These are phyloP conservation scores for Colletotrichum tamarilloi DNA, from an alignment of 2,329 filamentous ascomycete genomes.

Conservation along the genomic window DNA sequence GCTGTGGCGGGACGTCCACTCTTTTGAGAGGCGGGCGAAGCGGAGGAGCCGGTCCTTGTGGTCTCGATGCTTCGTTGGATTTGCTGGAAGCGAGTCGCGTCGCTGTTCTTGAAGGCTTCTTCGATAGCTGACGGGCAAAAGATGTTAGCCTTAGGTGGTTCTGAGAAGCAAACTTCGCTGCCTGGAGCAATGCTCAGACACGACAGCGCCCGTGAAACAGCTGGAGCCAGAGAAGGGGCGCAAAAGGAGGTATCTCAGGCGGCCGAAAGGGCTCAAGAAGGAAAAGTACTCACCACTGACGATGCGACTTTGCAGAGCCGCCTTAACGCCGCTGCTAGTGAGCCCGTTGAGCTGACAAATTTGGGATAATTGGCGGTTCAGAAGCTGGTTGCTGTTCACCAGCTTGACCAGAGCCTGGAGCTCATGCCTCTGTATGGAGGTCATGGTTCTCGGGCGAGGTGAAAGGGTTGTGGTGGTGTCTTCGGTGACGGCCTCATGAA, in stretches of 20 bases:
- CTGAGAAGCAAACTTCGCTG: not conserved
- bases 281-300: constrained; percentile 71
- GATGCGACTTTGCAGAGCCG: constrained; percentile 82
- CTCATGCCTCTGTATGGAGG: constrained; percentile 51
- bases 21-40: constrained; percentile 31
- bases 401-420: constrained; percentile 57
- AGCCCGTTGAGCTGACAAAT: constrained; percentile 82
- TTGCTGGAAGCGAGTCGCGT: constrained; percentile 55
- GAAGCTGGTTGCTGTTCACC: constrained; percentile 55
- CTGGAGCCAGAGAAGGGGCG: constrained; percentile 27
- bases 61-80: constrained; percentile 54
- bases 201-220: constrained; percentile 14
- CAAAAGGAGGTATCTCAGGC: constrained; percentile 41
- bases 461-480: constrained; percentile 17
- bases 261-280: not conserved
- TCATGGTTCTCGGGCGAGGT: constrained; percentile 37
- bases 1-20: constrained; percentile 14
- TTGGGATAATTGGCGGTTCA: constrained; percentile 76
- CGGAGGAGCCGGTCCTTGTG: constrained; percentile 19
- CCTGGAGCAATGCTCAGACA: not conserved
- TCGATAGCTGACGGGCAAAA: constrained; percentile 52
- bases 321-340: constrained; percentile 86
- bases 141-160: constrained; percentile 15
- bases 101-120: constrained; percentile 48
- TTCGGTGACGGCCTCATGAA: constrained; percentile 36